Conservation (phyloP, 2,329 filamentous ascomycete species). For the Diaporthe nobilis region DNA sequence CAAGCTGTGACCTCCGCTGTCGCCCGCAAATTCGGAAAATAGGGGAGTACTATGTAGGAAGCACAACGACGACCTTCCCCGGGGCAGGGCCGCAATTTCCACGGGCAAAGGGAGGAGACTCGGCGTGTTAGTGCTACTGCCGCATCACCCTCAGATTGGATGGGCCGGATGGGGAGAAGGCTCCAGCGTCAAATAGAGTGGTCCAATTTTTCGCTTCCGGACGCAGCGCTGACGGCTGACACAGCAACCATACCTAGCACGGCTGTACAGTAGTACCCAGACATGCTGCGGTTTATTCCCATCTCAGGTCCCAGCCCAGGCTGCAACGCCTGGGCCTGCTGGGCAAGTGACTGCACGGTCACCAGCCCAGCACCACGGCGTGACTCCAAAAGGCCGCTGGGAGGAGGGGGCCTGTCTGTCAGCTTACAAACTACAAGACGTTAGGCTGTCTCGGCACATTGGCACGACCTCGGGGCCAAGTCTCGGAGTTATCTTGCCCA, state of each 20-base stretch:
- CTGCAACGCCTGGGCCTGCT: slow-evolving; percentile 16
- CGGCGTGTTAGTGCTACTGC: slow-evolving; percentile 18
- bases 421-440: slow-evolving; percentile 20
- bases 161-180: neutral
- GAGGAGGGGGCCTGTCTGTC: slow-evolving; percentile 8
- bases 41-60: slow-evolving; percentile 2
- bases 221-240: neutral
- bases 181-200: slow-evolving; percentile 34
- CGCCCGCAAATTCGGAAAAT: slow-evolving; percentile 16
- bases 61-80: slow-evolving; percentile 12
- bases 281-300: slow-evolving; percentile 1
- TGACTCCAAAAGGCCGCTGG: slow-evolving; percentile 10
- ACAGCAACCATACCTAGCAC: neutral
- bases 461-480: slow-evolving; percentile 7
- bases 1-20: slow-evolving; percentile 30
- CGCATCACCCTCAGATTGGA: slow-evolving; percentile 16
- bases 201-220: slow-evolving; percentile 13
- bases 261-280: neutral
- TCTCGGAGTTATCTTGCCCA: slow-evolving; percentile 15
- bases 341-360: slow-evolving; percentile 6
- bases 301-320: neutral
- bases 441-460: slow-evolving; percentile 24
- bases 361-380: neutral
- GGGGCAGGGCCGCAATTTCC: slow-evolving; percentile 24
- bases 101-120: slow-evolving; percentile 24